Base-by-base conservation (phyloP, 495 filamentous ascomycete species). In the Symbiotaphrina buchneri region DNA sequence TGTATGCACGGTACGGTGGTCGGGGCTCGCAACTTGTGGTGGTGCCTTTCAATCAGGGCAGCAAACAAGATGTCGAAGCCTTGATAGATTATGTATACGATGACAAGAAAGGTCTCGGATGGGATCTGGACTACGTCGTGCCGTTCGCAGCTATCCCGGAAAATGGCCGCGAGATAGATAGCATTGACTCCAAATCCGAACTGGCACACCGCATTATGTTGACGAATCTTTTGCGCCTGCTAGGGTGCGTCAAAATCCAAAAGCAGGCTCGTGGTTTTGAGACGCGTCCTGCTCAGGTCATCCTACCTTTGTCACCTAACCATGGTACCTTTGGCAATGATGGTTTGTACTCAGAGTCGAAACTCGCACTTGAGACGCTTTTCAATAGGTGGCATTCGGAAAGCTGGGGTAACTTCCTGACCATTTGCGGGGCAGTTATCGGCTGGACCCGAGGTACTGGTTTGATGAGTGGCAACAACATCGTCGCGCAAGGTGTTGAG, bases 371-470 rank as follows among this genome's bases (percentile, higher is more conserved):
- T 22, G 87, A 99, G 61, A 95, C 87, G 2, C 65, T 99, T 27
- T 99, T 99, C 69, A 93, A 92, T 55, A 69, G 87, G 40, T 99
- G 90, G 90, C 71, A 91, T 52, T 91, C 87, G 0, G 90, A 99
- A 56, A 83, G 69, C 55, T 99, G 87, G 87, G 74, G 68, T 47
- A 83, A 83, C 53, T 99, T 90, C 59, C 77, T 99, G 40, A 99
- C 85, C 38, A 92, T 99, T 45, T 95, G 90, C 42, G 87, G 87
- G 54, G 87, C 87, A 33, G 79, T 97, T 51, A 97, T 97, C 49
- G 87, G 87, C 37, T 97, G 87, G 87, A 99, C 87, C 37, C 84
- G 87, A 54, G 87, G 87, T 29, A 99, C 87, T 33, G 87, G 87
- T 41, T 63, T 99, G 38, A 99, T 99, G 87, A 76, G 74, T 44